These are phyloP conservation scores for Lecanosticta acicola DNA, from an alignment of 2,329 filamentous ascomycete species.

Conservation along the genomic window DNA sequence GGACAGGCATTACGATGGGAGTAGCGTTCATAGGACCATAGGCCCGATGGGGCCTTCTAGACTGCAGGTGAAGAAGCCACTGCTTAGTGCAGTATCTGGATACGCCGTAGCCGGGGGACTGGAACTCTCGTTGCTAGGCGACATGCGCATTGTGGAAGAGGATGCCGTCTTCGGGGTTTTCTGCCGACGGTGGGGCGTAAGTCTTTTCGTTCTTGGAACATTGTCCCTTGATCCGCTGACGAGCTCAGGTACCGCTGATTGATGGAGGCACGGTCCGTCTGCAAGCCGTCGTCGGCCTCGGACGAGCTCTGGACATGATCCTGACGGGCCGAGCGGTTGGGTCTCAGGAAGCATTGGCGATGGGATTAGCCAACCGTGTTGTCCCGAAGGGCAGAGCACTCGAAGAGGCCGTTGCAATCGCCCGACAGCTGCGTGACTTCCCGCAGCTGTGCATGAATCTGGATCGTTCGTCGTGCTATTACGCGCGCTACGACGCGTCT, in stretches of 20 bases:
- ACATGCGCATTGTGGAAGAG: slow-evolving; percentile 51
- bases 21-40: slow-evolving; percentile 35
- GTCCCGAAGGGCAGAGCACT: slow-evolving; percentile 47
- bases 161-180: slow-evolving; percentile 53
- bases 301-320: slow-evolving; percentile 53
- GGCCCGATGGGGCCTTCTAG: slow-evolving; percentile 51
- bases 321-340: slow-evolving; percentile 48
- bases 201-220: neutral
- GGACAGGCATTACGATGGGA: slow-evolving; percentile 17
- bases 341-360: slow-evolving; percentile 46
- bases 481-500: slow-evolving; percentile 45
- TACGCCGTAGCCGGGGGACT: slow-evolving; percentile 52
- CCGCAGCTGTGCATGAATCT: slow-evolving; percentile 50
- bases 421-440: slow-evolving; percentile 44
- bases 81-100: slow-evolving; percentile 49
- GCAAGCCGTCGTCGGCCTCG: slow-evolving; percentile 48
- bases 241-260: slow-evolving; percentile 37
- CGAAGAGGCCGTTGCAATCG: slow-evolving; percentile 47
- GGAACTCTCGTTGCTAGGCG: slow-evolving; percentile 49
- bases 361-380: slow-evolving; percentile 51
- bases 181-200: slow-evolving; percentile 49
- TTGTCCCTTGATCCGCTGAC: neutral
- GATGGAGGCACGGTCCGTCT: slow-evolving; percentile 51
- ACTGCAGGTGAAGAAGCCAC: slow-evolving; percentile 47
- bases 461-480: slow-evolving; percentile 47